Evolutionary conservation across 1,284 basidiomycete species (phyloP).

Genomic region (Boletus albobrunnescens): DNA sequence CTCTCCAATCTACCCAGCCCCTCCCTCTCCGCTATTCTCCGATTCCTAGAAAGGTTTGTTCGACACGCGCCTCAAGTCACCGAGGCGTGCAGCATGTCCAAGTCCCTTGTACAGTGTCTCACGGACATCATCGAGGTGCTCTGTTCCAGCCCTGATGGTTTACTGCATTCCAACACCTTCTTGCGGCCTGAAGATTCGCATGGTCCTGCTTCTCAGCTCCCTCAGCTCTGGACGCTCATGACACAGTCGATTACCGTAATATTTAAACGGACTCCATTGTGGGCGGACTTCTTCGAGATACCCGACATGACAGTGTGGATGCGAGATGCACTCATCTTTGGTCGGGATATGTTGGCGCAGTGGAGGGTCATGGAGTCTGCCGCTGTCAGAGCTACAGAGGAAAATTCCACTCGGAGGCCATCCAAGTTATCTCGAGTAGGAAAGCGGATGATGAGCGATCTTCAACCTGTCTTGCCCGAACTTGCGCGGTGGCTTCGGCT

Average conservation of each 20-base stretch:
- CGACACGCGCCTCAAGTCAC: slow-evolving; percentile 60
- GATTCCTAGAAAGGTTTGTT: slow-evolving; percentile 65
- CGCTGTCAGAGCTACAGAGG: slow-evolving; percentile 38
- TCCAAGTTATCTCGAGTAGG: slow-evolving; percentile 48
- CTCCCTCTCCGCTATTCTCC: slow-evolving; percentile 65
- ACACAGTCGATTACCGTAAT: slow-evolving; percentile 75
- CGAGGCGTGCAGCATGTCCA: slow-evolving; percentile 83
- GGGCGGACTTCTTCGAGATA: slow-evolving; percentile 78
- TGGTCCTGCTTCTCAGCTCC: slow-evolving; percentile 50
- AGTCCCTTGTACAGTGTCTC: slow-evolving; percentile 84
- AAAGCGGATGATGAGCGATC: slow-evolving; percentile 69
- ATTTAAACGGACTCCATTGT: slow-evolving; percentile 76
- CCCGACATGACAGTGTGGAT: slow-evolving; percentile 92
- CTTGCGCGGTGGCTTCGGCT: slow-evolving; percentile 83
- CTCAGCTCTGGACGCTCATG: slow-evolving; percentile 82
- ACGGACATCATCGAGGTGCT: slow-evolving; percentile 88
- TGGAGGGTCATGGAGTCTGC: slow-evolving; percentile 76
- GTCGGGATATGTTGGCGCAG: slow-evolving; percentile 77
- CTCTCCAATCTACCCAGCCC: slow-evolving; percentile 61
- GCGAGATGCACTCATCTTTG: slow-evolving; percentile 93
- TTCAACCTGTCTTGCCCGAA: slow-evolving; percentile 76
- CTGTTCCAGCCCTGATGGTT: slow-evolving; percentile 67
- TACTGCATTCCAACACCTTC: slow-evolving; percentile 60
- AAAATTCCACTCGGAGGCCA: slow-evolving; percentile 31
- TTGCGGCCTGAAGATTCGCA: slow-evolving; percentile 43